phyloP scores from a whole-genome alignment of 306 rosid genomes.

The Hippophae gyantsensis region DNA sequence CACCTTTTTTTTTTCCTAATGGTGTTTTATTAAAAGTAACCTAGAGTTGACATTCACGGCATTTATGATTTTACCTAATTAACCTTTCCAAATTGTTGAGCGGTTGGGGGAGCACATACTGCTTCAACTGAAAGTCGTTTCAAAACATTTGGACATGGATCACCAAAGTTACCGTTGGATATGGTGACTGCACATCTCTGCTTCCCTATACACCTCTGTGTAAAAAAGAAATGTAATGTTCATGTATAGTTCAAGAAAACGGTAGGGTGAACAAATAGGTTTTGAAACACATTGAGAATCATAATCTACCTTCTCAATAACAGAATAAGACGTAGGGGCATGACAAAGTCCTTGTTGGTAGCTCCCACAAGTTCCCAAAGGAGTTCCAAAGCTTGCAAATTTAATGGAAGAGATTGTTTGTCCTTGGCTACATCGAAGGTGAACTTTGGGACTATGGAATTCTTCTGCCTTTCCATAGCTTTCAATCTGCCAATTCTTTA shows the following conservation, averaged over 20 bases:
- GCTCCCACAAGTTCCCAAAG: constrained; percentile 84
- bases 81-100: constrained; percentile 35
- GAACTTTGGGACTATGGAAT: constrained; percentile 79
- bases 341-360: constrained; percentile 90
- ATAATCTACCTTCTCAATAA: constrained; percentile 60
- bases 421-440: constrained; percentile 68
- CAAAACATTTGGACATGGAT: constrained; percentile 92
- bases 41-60: constrained; percentile 17
- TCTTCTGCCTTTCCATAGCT: constrained; percentile 70
- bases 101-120: constrained; percentile 48
- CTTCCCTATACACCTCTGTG: constrained; percentile 83
- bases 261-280: neutral
- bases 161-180: constrained; percentile 83
- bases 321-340: constrained; percentile 56
- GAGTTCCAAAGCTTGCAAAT: constrained; percentile 98
- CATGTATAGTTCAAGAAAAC: constrained; percentile 8
- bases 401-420: constrained; percentile 76
- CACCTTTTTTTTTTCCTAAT: constrained; percentile 23
- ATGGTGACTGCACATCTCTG: constrained; percentile 71
- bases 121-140: constrained; percentile 93
- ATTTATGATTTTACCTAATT: constrained; percentile 22
- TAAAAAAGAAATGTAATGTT: constrained; percentile 11
- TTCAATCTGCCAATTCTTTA: constrained; percentile 93
- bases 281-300: constrained; percentile 6
- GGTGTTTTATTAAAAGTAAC: constrained; percentile 29